These are phyloP conservation scores for Limonium bicolor DNA, from an alignment of 148 eudicot genomes.

Conservation along the genomic window DNA sequence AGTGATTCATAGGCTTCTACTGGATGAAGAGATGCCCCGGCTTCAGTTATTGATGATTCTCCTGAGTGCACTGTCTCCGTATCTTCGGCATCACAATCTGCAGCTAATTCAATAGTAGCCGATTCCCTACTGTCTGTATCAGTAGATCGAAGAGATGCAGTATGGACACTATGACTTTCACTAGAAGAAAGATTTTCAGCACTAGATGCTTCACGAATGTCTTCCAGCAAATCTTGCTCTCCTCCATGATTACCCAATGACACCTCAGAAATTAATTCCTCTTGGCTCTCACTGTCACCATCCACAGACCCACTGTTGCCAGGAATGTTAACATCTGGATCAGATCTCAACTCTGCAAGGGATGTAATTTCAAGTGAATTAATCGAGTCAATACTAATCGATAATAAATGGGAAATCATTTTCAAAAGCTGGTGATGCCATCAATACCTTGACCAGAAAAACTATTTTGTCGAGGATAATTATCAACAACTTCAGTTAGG, in stretches of 20 bases:
- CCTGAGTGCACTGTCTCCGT: no score
- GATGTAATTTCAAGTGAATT: constrained; percentile 13
- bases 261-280: constrained; percentile 1
- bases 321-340: constrained; percentile 3
- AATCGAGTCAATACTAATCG: not conserved
- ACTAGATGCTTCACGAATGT: not conserved
- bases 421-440: constrained; percentile 12
- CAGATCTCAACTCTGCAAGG: constrained; percentile 6
- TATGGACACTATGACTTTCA: not conserved
- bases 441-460: no score
- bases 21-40: constrained; percentile 9
- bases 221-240: not conserved
- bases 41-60: constrained; percentile 21
- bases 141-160: not conserved
- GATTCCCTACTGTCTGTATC: constrained; percentile 6
- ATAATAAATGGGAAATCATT: constrained; percentile 6
- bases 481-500: constrained; percentile 18
- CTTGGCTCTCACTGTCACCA: constrained; percentile 4
- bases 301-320: constrained; percentile 2
- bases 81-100: not conserved
- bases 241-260: not conserved
- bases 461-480: constrained; percentile 16
- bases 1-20: constrained; percentile 13
- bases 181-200: no score
- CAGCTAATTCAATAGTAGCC: constrained; percentile 5